Percentiles rank a stretch among this genome's conserved stretches.
Evolutionary conservation across 164 flowering plant species (phyloP).

Genomic region (Cinnamomum chago): DNA sequence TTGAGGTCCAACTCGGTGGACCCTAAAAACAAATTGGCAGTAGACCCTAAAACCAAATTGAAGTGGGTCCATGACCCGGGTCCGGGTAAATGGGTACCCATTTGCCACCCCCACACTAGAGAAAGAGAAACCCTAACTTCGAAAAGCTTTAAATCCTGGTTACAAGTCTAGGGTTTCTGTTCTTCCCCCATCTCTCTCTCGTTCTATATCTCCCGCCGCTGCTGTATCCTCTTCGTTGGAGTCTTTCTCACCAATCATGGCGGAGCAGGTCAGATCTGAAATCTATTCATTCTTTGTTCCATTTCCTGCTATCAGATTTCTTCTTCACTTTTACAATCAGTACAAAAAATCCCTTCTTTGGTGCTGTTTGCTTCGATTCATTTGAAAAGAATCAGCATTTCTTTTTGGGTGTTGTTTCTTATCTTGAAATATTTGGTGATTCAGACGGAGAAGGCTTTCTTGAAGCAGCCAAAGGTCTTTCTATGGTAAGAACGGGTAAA

Average conservation of each 20-base stretch:
- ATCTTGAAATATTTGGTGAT: not conserved
- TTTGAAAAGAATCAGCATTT: not conserved
- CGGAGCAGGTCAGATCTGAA: slow-evolving; percentile 13
- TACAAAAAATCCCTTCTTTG: too few species aligned
- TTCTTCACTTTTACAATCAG: not conserved
- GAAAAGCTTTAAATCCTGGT: slow-evolving; percentile 27
- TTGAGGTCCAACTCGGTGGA: too few species aligned
- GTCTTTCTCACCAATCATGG: slow-evolving; percentile 7
- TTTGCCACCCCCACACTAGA: too few species aligned
- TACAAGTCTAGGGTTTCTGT: slow-evolving; percentile 5
- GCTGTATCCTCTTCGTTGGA: not conserved
- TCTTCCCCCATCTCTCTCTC: not conserved
- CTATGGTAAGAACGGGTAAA: slow-evolving; percentile 7
- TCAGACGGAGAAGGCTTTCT: slow-evolving; percentile 21
- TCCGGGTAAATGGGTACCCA: too few species aligned
- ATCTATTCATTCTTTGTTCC: not conserved
- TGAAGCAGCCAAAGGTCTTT: slow-evolving; percentile 23
- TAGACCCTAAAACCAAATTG: too few species aligned
- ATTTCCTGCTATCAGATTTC: not conserved
- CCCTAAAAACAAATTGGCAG: too few species aligned
- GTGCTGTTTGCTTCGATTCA: not conserved
- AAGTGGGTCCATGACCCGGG: too few species aligned
- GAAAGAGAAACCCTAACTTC: slow-evolving; percentile 34
- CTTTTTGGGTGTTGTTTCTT: not conserved
- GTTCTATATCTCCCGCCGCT: not conserved